A percentile compares a stretch with the other conserved stretches of the same genome.
phyloP scores from a whole-genome alignment of 257 asterid genomes.

The Penstemon davidsonii region DNA sequence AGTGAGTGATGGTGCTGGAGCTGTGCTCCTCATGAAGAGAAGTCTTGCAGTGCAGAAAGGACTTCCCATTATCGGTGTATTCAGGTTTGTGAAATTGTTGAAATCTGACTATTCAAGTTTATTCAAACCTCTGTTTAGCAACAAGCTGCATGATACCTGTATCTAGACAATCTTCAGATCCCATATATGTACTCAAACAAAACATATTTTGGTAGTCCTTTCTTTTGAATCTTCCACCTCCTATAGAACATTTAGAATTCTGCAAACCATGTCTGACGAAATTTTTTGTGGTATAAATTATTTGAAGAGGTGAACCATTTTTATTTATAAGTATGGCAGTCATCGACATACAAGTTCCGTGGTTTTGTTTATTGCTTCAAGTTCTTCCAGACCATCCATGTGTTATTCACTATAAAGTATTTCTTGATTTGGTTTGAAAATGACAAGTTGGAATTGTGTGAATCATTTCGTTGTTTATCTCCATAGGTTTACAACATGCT shows the following conservation, averaged over 20 bases:
- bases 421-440: neutral
- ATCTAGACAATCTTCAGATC: neutral
- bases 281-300: neutral
- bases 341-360: neutral
- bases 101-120: neutral
- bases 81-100: slow-evolving; percentile 54
- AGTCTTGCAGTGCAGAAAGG: slow-evolving; percentile 90
- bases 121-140: neutral
- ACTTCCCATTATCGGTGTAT: slow-evolving; percentile 91
- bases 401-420: neutral
- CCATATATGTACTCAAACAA: neutral
- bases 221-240: neutral
- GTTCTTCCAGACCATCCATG: slow-evolving; percentile 1
- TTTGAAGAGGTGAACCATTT: neutral
- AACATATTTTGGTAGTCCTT: neutral
- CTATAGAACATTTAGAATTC: neutral
- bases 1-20: slow-evolving; percentile 99
- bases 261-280: neutral
- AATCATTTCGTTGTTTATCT: slow-evolving; percentile 18
- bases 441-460: neutral
- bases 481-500: neutral
- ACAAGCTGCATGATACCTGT: slow-evolving; percentile 11
- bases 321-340: neutral
- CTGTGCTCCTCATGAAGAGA: slow-evolving; percentile 96
- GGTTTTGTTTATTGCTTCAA: slow-evolving; percentile 9